phyloP scores from a whole-genome alignment of 1,284 basidiomycete species.

The Neotropicomus parvogracilis region DNA sequence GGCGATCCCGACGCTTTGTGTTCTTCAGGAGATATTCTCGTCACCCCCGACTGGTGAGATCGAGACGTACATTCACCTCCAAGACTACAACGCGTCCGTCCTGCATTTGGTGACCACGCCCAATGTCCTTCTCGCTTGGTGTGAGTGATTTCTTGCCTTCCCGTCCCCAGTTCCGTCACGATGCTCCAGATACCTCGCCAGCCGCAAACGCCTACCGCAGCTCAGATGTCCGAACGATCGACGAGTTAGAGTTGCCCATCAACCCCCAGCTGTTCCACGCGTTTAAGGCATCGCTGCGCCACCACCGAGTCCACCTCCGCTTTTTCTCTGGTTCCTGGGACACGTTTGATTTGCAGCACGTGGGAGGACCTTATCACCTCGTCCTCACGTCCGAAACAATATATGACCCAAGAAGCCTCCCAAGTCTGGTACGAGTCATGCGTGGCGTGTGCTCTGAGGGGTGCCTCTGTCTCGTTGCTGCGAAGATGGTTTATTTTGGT shows the following conservation, averaged over 20 bases:
- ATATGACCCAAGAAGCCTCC: slow-evolving; percentile 71
- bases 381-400: slow-evolving; percentile 92
- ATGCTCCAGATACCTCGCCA: slow-evolving; percentile 25
- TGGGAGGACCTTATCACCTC: slow-evolving; percentile 53
- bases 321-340: slow-evolving; percentile 88
- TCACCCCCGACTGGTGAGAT: slow-evolving; percentile 17
- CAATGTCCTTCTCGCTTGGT: slow-evolving; percentile 86
- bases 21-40: slow-evolving; percentile 64
- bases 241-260: slow-evolving; percentile 52
- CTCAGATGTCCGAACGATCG: slow-evolving; percentile 9
- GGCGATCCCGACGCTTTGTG: slow-evolving; percentile 75
- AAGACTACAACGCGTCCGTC: slow-evolving; percentile 91
- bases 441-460: slow-evolving; percentile 12
- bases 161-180: background rate
- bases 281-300: slow-evolving; percentile 58
- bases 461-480: slow-evolving; percentile 67
- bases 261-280: slow-evolving; percentile 59
- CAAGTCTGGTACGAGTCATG: slow-evolving; percentile 61
- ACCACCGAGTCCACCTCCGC: slow-evolving; percentile 55
- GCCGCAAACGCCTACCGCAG: slow-evolving; percentile 22
- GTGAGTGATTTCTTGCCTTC: slow-evolving; percentile 47
- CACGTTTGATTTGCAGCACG: slow-evolving; percentile 37
- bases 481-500: slow-evolving; percentile 94
- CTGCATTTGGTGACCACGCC: slow-evolving; percentile 83
- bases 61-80: slow-evolving; percentile 70